These are phyloP conservation scores for Myochromella boudieri DNA, from an alignment of 768 basidiomycete species.

Conservation along the genomic window DNA sequence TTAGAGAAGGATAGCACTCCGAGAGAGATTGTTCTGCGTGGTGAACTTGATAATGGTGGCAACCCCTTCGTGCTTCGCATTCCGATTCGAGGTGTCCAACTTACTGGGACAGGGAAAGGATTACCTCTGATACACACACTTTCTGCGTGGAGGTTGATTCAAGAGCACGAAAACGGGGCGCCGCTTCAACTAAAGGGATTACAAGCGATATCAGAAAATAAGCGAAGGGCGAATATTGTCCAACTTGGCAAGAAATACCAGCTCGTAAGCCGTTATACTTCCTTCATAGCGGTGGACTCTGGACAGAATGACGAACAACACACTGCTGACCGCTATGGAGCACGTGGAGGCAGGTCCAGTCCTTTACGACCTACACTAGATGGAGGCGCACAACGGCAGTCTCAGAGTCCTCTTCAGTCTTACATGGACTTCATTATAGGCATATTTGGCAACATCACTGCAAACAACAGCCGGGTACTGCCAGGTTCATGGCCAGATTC, in stretches of 20 bases:
- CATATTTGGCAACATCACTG: neutral
- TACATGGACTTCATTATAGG: constrained; percentile 1
- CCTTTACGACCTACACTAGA: neutral
- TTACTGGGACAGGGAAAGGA: constrained; percentile 30
- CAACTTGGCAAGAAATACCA: constrained; percentile 51
- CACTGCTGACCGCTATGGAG: neutral
- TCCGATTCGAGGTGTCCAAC: constrained; percentile 29
- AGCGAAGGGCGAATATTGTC: constrained; percentile 45
- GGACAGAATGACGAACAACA: constrained; percentile 22
- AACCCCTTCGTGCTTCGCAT: constrained; percentile 28
- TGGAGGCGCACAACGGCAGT: no score
- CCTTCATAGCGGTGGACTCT: constrained; percentile 53
- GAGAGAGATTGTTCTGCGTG: constrained; percentile 30
- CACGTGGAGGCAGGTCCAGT: neutral
- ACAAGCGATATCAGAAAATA: constrained; percentile 29
- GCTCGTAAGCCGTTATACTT: constrained; percentile 51
- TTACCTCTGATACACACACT: constrained; percentile 50
- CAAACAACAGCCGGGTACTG: constrained; percentile 1
- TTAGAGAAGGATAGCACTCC: constrained; percentile 28
- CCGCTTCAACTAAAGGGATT: constrained; percentile 30
- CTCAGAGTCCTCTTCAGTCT: neutral
- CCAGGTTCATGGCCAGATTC: constrained; percentile 23
- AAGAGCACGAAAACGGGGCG: constrained; percentile 39
- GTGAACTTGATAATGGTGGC: constrained; percentile 34
- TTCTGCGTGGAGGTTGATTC: constrained; percentile 54